Evolutionary conservation across 139 green algal genomes (phyloP).

Genomic region (Picochlorum sp.): DNA sequence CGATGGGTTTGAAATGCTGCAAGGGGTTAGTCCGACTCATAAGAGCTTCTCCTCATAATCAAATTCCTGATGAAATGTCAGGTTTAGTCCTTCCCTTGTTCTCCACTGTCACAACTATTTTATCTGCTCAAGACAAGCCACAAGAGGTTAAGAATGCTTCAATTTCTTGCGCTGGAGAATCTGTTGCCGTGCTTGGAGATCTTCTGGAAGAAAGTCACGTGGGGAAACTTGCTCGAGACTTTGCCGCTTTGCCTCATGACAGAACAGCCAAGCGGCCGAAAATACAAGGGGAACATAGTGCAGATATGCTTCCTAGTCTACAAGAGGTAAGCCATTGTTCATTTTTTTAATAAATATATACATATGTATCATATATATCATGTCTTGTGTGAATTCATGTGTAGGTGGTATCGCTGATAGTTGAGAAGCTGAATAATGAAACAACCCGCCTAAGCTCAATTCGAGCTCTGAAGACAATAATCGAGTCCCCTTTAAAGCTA

Average conservation of each 20-base stretch:
- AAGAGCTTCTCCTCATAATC: constrained; percentile 16
- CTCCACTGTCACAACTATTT: constrained; percentile 13
- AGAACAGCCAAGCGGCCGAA: not conserved
- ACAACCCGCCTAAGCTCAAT: constrained; percentile 78
- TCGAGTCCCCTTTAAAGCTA: constrained; percentile 39
- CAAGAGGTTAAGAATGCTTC: constrained; percentile 87
- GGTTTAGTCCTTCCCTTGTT: constrained; percentile 41
- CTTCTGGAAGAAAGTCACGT: constrained; percentile 14
- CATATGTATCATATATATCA: too few species aligned
- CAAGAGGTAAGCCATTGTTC: not conserved
- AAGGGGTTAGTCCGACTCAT: constrained; percentile 69
- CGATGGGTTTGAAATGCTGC: constrained; percentile 74
- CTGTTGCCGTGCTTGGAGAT: constrained; percentile 57
- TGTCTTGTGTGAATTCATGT: not conserved
- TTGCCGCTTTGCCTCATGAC: constrained; percentile 23
- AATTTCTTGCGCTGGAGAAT: constrained; percentile 53
- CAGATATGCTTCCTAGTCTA: not conserved
- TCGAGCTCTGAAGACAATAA: constrained; percentile 62
- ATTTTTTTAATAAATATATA: too few species aligned
- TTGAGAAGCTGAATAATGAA: constrained; percentile 86
- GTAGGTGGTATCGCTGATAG: constrained; percentile 50
- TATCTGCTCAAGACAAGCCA: constrained; percentile 62
- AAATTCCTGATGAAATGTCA: constrained; percentile 4
- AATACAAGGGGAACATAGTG: not conserved
- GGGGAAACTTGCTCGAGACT: constrained; percentile 14